phyloP scores from a whole-genome alignment of 2,329 filamentous ascomycete genomes.

The Zasmidium citrigriseum region DNA sequence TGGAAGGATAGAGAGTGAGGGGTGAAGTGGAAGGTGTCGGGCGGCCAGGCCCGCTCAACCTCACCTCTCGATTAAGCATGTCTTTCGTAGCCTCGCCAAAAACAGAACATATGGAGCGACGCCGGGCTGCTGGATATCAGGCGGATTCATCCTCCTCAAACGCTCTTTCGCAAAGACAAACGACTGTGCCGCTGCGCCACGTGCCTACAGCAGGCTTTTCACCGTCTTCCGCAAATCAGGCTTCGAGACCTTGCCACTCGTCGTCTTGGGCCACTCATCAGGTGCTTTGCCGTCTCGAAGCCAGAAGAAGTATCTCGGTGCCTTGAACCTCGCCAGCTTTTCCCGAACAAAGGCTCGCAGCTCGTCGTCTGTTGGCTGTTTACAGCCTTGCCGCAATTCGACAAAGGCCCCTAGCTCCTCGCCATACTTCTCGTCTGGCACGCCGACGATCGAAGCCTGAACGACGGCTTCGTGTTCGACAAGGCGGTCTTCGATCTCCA shows the following conservation, averaged over 20 bases:
- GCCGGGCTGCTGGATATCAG: not conserved
- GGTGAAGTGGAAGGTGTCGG: too few species aligned
- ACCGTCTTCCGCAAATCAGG: conserved; percentile 8
- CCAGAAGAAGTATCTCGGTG: conserved; percentile 29
- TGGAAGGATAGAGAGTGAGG: not conserved
- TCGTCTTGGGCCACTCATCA: conserved; percentile 29
- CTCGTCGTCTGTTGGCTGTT: conserved; percentile 22
- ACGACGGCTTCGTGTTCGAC: conserved; percentile 27
- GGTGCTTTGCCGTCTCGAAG: conserved; percentile 21
- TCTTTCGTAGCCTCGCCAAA: too few species aligned
- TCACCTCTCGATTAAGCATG: too few species aligned
- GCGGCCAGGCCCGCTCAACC: too few species aligned
- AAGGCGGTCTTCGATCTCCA: conserved; percentile 32
- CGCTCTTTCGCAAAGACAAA: too few species aligned
- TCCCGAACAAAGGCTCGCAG: conserved; percentile 20
- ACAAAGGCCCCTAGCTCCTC: conserved; percentile 35
- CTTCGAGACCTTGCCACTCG: conserved; percentile 25
- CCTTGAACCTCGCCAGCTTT: conserved; percentile 29
- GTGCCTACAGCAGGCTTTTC: not conserved
- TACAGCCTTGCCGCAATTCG: conserved; percentile 27
- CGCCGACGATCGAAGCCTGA: conserved; percentile 28
- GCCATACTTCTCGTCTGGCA: conserved; percentile 31
- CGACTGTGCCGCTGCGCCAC: not conserved
- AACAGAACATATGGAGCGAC: not conserved
- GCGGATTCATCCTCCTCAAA: too few species aligned